phyloP scores from a whole-genome alignment of 345 rosid species.

The Camelina neglecta region DNA sequence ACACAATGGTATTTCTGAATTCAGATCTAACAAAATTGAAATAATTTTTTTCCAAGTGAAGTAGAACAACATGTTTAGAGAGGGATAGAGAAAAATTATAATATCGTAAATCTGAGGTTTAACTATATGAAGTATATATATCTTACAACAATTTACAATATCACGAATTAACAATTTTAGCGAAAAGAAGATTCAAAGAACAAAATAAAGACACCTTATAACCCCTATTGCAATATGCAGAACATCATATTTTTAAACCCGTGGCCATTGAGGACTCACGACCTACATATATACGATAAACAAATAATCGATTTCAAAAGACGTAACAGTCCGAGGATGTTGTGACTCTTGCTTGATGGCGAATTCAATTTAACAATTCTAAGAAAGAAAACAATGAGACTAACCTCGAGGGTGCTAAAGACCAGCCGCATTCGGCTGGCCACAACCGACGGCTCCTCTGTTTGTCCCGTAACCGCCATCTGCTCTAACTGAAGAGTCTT shows the following conservation, averaged over 20 bases:
- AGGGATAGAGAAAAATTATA: neutral
- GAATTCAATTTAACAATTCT: neutral
- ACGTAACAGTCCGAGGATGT: neutral
- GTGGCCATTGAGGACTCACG: conserved; percentile 97
- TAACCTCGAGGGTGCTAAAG: conserved; percentile 91
- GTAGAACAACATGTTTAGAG: neutral
- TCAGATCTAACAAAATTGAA: too few relatives aligned
- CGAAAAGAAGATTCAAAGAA: neutral
- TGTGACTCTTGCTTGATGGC: neutral
- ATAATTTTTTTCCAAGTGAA: too few relatives aligned
- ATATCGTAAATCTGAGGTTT: neutral
- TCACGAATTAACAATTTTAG: neutral
- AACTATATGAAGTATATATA: neutral
- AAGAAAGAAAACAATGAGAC: conserved; percentile 14
- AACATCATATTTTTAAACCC: conserved; percentile 48
- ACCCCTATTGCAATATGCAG: neutral
- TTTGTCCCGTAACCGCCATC: conserved; percentile 78
- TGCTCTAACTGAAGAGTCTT: conserved; percentile 96
- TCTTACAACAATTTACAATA: neutral
- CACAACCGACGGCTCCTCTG: conserved; percentile 91
- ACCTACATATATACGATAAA: conserved; percentile 55
- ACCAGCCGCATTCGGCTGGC: conserved; percentile 87
- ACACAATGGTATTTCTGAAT: too few relatives aligned
- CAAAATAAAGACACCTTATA: neutral
- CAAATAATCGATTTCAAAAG: neutral